These are phyloP conservation scores for Chenopodium formosanum DNA, from an alignment of 148 eudicot species.

Conservation along the genomic window DNA sequence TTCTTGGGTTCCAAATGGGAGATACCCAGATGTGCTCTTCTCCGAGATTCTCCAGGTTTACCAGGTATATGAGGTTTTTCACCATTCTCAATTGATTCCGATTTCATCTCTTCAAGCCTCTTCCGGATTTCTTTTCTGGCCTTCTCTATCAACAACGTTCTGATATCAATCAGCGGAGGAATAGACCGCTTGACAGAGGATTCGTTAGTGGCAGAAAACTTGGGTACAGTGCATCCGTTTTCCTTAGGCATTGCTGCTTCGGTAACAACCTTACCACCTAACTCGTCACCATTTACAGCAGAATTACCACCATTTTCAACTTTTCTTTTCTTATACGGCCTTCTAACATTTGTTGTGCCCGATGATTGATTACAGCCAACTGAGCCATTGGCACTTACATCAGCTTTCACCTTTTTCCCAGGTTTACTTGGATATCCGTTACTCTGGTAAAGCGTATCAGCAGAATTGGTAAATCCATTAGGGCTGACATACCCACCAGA, in stretches of 20 bases:
- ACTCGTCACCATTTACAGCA: conserved; percentile 30
- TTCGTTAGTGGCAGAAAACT: conserved; percentile 35
- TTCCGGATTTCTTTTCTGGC: conserved; percentile 59
- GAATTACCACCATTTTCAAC: conserved; percentile 40
- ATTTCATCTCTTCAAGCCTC: conserved; percentile 61
- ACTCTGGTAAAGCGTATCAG: conserved; percentile 33
- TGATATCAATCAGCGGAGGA: conserved; percentile 58
- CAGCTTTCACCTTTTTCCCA: conserved; percentile 33
- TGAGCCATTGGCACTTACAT: conserved; percentile 38
- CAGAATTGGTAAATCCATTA: conserved; percentile 40
- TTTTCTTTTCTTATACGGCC: conserved; percentile 77
- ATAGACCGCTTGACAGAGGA: conserved; percentile 37
- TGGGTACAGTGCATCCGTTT: conserved; percentile 43
- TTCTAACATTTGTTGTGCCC: conserved; percentile 41
- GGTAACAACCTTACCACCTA: conserved; percentile 32
- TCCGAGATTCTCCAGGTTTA: conserved; percentile 34
- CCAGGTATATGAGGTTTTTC: conserved; percentile 28
- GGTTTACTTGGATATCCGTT: conserved; percentile 44
- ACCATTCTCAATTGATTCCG: conserved; percentile 37
- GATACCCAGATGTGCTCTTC: conserved; percentile 26
- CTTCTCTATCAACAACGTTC: conserved; percentile 67
- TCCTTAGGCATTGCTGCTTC: conserved; percentile 40
- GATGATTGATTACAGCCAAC: conserved; percentile 36
- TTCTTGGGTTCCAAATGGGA: conserved; percentile 44
- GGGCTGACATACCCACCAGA: conserved; percentile 51